These are phyloP conservation scores for Hydnum rufescens DNA, from an alignment of 768 basidiomycete species.

Conservation along the genomic window DNA sequence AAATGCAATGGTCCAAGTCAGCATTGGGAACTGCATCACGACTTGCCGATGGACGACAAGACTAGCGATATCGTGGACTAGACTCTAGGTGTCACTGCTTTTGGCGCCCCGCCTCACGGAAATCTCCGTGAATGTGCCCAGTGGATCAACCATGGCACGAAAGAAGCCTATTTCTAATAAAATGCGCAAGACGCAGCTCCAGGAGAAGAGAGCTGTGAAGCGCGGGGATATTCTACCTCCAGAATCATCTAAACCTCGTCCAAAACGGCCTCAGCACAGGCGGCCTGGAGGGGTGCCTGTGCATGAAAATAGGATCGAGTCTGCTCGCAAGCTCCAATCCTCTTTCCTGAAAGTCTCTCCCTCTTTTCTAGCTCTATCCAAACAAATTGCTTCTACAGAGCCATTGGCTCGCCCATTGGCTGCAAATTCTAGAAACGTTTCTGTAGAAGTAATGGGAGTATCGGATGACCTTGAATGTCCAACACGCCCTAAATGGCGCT, in stretches of 20 bases:
- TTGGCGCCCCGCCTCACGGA: no score
- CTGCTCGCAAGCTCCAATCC: slow-evolving; percentile 34
- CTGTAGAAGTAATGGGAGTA: slow-evolving; percentile 9
- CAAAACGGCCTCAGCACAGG: slow-evolving; percentile 2
- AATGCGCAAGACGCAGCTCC: slow-evolving; percentile 49
- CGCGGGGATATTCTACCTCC: slow-evolving; percentile 40
- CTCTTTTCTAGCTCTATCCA: slow-evolving; percentile 40
- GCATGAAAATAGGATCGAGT: slow-evolving; percentile 24
- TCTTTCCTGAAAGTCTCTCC: slow-evolving; percentile 43
- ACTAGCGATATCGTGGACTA: no score
- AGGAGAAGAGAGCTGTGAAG: slow-evolving; percentile 68
- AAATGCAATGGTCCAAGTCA: no score
- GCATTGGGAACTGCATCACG: no score
- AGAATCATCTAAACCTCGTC: slow-evolving; percentile 14
- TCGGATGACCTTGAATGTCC: slow-evolving; percentile 25
- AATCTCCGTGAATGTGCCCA: no score
- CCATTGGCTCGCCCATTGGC: slow-evolving; percentile 39
- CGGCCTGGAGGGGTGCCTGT: slow-evolving; percentile 8
- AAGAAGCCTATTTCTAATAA: slow-evolving; percentile 36
- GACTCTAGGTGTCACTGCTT: no score
- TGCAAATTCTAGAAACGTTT: slow-evolving; percentile 7
- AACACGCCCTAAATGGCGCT: slow-evolving; percentile 68
- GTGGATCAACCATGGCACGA: slow-evolving; percentile 20
- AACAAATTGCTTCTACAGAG: slow-evolving; percentile 31
- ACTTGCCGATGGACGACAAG: no score